Conservation (phyloP, 352 stramenopile genomes). For the Phytophthora niederhauseri region DNA sequence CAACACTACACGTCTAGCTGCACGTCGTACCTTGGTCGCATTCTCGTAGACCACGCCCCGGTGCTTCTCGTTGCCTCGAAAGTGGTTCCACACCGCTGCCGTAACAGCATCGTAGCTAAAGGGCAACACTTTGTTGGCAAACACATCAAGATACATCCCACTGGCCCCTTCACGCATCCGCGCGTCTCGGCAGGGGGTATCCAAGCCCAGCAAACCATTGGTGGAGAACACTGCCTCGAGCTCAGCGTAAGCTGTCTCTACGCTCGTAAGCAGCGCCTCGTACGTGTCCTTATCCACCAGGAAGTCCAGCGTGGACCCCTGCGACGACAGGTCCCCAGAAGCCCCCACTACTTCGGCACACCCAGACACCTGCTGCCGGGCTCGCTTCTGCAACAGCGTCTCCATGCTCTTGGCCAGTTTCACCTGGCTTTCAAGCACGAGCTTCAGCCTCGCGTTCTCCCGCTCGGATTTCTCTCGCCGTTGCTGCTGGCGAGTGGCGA, state of each 20-base stretch:
- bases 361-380: slow-evolving; percentile 36
- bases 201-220: slow-evolving; percentile 33
- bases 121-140: slow-evolving; percentile 40
- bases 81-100: slow-evolving; percentile 42
- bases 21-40: slow-evolving; percentile 26
- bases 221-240: slow-evolving; percentile 34
- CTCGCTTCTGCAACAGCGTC: slow-evolving; percentile 50
- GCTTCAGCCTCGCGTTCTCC: slow-evolving; percentile 56
- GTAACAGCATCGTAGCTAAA: slow-evolving; percentile 36
- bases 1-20: neutral
- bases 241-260: slow-evolving; percentile 40
- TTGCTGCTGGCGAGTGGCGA: slow-evolving; percentile 50
- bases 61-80: slow-evolving; percentile 40
- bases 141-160: slow-evolving; percentile 44
- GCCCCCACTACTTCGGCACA: slow-evolving; percentile 32
- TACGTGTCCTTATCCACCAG: slow-evolving; percentile 40
- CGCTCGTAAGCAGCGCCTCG: slow-evolving; percentile 34
- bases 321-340: slow-evolving; percentile 17
- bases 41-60: slow-evolving; percentile 42
- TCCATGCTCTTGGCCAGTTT: slow-evolving; percentile 56
- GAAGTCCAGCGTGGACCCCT: slow-evolving; percentile 33
- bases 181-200: slow-evolving; percentile 33
- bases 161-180: slow-evolving; percentile 38
- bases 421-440: slow-evolving; percentile 55
- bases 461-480: slow-evolving; percentile 48